Evolutionary conservation across 768 basidiomycete genomes (phyloP).

Genomic region (Agaricus blazei): DNA sequence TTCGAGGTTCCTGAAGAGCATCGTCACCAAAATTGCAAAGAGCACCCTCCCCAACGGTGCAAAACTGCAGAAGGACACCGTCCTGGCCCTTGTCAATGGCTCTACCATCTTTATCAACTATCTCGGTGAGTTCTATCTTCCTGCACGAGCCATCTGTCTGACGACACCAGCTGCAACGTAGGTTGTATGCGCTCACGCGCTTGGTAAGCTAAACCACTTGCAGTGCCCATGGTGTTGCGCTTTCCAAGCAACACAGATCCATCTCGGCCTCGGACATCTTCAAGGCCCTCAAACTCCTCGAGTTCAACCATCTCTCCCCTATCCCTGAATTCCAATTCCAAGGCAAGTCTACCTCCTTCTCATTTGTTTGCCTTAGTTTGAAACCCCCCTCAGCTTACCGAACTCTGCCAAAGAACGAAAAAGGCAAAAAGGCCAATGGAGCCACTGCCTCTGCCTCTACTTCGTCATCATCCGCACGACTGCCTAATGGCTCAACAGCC

Average conservation of each 20-base stretch:
- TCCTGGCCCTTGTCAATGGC: no score
- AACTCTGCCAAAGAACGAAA: conserved; percentile 57
- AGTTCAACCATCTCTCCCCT: conserved; percentile 68
- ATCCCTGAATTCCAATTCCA: conserved; percentile 60
- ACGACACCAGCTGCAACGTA: conserved; percentile 43
- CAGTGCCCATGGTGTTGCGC: conserved; percentile 71
- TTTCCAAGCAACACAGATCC: conserved; percentile 52
- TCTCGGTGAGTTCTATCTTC: conserved; percentile 48
- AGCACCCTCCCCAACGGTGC: no score
- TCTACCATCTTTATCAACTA: no score
- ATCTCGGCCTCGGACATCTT: conserved; percentile 88
- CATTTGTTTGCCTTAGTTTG: not conserved
- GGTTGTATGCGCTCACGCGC: conserved; percentile 13
- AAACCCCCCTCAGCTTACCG: conserved; percentile 48
- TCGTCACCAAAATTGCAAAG: no score
- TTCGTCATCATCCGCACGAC: conserved; percentile 16
- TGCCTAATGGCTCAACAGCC: conserved; percentile 12
- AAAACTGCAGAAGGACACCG: no score
- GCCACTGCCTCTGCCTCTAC: conserved; percentile 13
- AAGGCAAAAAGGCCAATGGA: conserved; percentile 37
- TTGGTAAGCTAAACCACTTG: not conserved
- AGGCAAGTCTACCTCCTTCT: conserved; percentile 34
- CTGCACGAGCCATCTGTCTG: not conserved
- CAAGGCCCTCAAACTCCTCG: conserved; percentile 75
- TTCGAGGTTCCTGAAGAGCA: no score